These are phyloP conservation scores for Arthrobotrys entomopaga DNA, from an alignment of 2,329 filamentous ascomycete genomes.

Conservation along the genomic window DNA sequence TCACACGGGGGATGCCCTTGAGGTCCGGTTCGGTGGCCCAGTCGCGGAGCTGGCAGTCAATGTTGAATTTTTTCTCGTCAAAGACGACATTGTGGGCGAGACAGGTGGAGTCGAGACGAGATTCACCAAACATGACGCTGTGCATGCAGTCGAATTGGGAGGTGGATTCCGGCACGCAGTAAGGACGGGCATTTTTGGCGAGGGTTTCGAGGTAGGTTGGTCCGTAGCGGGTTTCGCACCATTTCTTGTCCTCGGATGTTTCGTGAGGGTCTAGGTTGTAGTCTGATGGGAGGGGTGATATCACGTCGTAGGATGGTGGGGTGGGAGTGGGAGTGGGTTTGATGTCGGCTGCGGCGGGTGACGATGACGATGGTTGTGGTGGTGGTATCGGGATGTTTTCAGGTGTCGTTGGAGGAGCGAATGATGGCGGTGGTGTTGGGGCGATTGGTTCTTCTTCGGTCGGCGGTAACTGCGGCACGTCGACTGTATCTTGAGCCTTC, in stretches of 20 bases:
- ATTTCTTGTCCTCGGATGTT: slow-evolving; percentile 14
- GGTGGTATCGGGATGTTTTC: background rate
- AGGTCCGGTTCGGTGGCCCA: slow-evolving; percentile 18
- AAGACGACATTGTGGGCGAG: slow-evolving; percentile 55
- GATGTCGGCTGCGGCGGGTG: background rate
- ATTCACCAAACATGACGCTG: slow-evolving; percentile 46
- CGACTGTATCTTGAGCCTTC: background rate
- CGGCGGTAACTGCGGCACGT: background rate
- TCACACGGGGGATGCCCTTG: slow-evolving; percentile 37
- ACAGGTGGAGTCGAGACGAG: slow-evolving; percentile 59
- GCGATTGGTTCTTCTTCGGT: background rate
- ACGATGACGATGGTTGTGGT: slow-evolving; percentile 3
- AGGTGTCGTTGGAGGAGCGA: too few relatives aligned
- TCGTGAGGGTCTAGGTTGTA: slow-evolving; percentile 29
- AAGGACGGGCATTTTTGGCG: slow-evolving; percentile 57
- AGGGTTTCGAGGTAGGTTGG: slow-evolving; percentile 58
- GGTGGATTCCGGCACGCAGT: slow-evolving; percentile 56
- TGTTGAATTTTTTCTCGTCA: slow-evolving; percentile 55
- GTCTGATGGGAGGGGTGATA: slow-evolving; percentile 15
- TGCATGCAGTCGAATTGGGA: slow-evolving; percentile 60
- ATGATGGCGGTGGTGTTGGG: background rate
- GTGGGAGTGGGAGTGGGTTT: background rate
- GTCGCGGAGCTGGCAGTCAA: slow-evolving; percentile 56
- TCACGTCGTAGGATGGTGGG: background rate
- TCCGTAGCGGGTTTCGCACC: slow-evolving; percentile 51